Base-by-base conservation (phyloP, 2,329 filamentous ascomycete species). In the Aspergillus cejpii region DNA sequence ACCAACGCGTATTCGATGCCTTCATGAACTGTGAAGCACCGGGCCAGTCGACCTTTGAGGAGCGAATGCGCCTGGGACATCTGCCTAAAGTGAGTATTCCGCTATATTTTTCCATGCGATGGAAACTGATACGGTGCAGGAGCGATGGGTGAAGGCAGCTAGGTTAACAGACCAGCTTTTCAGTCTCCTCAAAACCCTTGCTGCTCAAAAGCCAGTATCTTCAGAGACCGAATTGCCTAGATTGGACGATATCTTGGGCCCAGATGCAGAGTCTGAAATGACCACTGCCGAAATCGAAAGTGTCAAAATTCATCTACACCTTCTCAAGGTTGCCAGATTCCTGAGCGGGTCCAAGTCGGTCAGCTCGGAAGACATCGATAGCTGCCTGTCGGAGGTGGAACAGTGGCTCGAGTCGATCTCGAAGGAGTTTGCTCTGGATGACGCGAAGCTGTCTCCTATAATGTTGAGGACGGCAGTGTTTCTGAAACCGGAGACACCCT, bases 1-100 rank as follows among this genome's bases (percentile, higher is more conserved):
- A 71, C 43, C 60, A 65, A 37, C 65, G 68, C 36, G 57, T 53
- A 8, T 70, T 63, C 39, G 58, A 62, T 33, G 65, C 62, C 24
- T 70, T 70, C 29, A 65, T 68, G 64, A 65, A 66, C 46, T 68
- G 66, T 37, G 68, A 71, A 54, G 52, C 57, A 10, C 56, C 58
- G 20, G 58, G 54, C 4, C 54, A 61, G 37, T 54, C 61, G 17
- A 56, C 57, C 10, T 64, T 71, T 39, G 68, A 71, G 50, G 53
- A 68, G 49, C 58, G 56, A 28, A 50, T 70, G 47, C 64, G 67
- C 15, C 33, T 62, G 37, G 68, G 68, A 19, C 68, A 68, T 15
- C 48, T 65, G 37, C 67, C 66, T 41, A 56, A 54, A 44, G 68
- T 71, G 53, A 53, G 57, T 47, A 40, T 27, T 3, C 15, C 15